Conservation (phyloP, 208 protist genomes). For the Crithidia fasciculata region DNA sequence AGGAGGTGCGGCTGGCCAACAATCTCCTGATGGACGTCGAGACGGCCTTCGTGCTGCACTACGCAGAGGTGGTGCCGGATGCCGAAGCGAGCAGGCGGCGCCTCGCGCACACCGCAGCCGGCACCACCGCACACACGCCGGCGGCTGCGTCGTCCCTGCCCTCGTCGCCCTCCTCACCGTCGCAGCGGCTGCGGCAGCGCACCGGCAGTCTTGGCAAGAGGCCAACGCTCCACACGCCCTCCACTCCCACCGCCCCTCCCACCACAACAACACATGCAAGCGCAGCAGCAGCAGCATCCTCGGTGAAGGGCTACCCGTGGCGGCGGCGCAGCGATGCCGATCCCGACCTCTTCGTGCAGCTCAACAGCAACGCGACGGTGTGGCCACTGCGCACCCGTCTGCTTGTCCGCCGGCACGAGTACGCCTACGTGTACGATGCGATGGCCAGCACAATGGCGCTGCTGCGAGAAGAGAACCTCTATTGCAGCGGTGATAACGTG, state of each 20-base stretch:
- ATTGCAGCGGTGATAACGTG: background rate
- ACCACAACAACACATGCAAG: background rate
- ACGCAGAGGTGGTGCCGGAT: constrained; percentile 36
- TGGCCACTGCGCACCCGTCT: constrained; percentile 62
- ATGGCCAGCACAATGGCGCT: constrained; percentile 49
- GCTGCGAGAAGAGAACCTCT: constrained; percentile 35
- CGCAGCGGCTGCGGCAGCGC: constrained; percentile 9
- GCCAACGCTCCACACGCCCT: background rate
- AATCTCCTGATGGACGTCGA: constrained; percentile 28
- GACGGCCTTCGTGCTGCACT: constrained; percentile 51
- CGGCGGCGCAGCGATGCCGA: constrained; percentile 20
- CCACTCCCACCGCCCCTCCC: background rate
- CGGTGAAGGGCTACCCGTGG: constrained; percentile 1
- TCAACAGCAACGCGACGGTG: constrained; percentile 29
- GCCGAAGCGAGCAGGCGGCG: background rate
- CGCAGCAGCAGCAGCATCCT: background rate
- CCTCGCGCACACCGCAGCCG: background rate
- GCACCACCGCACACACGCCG: background rate
- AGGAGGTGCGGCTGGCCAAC: constrained; percentile 22
- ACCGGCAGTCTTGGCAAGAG: constrained; percentile 3
- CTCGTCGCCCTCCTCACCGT: background rate
- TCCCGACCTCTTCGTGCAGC: constrained; percentile 25
- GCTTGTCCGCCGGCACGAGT: constrained; percentile 46
- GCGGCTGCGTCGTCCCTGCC: background rate
- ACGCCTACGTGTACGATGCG: constrained; percentile 62